Evolutionary conservation across 495 filamentous ascomycete genomes (phyloP).

Genomic region (Lophium mytilinum): DNA sequence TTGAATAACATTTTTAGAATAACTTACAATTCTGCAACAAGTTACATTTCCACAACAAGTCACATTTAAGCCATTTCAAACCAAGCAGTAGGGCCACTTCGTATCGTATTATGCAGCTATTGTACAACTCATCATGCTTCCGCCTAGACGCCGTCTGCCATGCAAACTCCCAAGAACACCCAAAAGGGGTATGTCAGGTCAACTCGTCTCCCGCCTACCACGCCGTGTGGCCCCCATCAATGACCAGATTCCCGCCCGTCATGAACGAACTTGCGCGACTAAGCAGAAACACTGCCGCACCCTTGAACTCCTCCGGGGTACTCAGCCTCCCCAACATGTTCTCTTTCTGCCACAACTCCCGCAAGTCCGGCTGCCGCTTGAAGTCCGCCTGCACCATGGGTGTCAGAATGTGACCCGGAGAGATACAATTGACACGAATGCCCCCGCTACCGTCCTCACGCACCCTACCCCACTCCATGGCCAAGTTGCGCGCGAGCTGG

Average conservation of each 20-base stretch:
- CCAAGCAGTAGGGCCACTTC: too few species aligned
- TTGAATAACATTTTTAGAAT: too few species aligned
- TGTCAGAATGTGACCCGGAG: slow-evolving; percentile 64
- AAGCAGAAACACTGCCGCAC: slow-evolving; percentile 52
- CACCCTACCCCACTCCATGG: slow-evolving; percentile 62
- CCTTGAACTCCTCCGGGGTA: slow-evolving; percentile 57
- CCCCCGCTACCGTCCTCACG: slow-evolving; percentile 36
- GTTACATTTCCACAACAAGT: too few species aligned
- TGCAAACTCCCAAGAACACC: too few species aligned
- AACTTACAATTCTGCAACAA: too few species aligned
- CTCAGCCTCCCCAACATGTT: slow-evolving; percentile 63
- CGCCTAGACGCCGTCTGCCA: too few species aligned
- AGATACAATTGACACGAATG: slow-evolving; percentile 60
- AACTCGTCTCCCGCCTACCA: slow-evolving; percentile 39
- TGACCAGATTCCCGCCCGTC: slow-evolving; percentile 55
- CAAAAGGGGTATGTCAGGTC: too few species aligned
- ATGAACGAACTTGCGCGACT: slow-evolving; percentile 64
- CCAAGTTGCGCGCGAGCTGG: slow-evolving; percentile 54
- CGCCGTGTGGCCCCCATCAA: slow-evolving; percentile 59
- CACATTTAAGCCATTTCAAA: too few species aligned
- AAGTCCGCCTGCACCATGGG: slow-evolving; percentile 65
- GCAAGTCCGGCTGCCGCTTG: slow-evolving; percentile 50
- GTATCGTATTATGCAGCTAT: too few species aligned
- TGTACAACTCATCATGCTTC: too few species aligned
- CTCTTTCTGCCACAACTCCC: slow-evolving; percentile 54